Percentiles rank a stretch among this genome's conserved stretches.
Evolutionary conservation across 116 monocot species (phyloP).

Genomic region (Trichopus zeylanicus): DNA sequence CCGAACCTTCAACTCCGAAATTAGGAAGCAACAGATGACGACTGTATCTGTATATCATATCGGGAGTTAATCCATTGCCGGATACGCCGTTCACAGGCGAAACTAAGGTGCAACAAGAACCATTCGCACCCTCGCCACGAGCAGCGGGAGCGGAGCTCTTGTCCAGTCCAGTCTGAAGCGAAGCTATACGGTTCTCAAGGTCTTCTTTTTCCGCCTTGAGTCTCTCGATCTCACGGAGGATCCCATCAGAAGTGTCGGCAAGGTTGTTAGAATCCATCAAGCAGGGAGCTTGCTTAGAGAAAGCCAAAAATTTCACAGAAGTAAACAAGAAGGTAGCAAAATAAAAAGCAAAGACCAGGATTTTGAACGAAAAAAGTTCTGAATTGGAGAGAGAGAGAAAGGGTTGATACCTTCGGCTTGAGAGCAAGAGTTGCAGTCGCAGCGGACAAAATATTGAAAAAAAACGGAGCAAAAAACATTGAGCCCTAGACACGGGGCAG

Average conservation of each 20-base stretch:
- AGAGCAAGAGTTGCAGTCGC: no score
- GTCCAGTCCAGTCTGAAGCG: conserved; percentile 39
- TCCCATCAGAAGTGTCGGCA: background rate
- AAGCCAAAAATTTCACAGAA: no score
- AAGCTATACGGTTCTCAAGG: conserved; percentile 49
- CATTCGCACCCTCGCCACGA: background rate
- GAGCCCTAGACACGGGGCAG: no score
- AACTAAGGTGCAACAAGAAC: background rate
- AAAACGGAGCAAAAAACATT: no score
- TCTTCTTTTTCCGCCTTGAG: conserved; percentile 47
- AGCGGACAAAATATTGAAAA: no score
- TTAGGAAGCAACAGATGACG: conserved; percentile 78
- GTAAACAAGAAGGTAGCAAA: no score
- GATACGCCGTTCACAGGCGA: background rate
- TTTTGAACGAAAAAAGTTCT: no score
- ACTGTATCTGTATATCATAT: conserved; percentile 85
- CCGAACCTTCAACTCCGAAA: conserved; percentile 77
- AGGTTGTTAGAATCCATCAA: background rate
- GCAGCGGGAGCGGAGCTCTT: background rate
- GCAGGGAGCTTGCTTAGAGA: no score
- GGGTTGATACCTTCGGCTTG: no score
- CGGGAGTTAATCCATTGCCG: conserved; percentile 35
- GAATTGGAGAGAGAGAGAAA: no score
- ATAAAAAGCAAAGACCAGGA: no score
- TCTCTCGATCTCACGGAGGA: conserved; percentile 36